A percentile compares a stretch with the other conserved stretches of the same genome.
Evolutionary conservation across 2,329 filamentous ascomycete genomes (phyloP).

Genomic region (Cladosporium sp.): DNA sequence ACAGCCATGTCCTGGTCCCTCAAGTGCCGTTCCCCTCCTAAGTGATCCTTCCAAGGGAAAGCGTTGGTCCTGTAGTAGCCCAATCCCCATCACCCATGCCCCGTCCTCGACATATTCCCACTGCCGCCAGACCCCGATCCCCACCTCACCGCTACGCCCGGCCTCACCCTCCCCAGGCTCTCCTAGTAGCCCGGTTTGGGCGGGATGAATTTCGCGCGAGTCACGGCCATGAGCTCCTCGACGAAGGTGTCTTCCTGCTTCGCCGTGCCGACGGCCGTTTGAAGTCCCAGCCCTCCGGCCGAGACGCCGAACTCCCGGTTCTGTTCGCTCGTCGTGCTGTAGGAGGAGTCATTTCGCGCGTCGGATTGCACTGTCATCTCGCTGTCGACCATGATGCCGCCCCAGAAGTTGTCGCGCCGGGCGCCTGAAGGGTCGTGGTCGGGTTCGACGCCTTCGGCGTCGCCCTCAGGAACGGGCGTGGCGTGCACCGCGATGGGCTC

Average conservation of each 20-base stretch:
- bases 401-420: slow-evolving; percentile 24
- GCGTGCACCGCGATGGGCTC: slow-evolving; percentile 1
- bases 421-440: not conserved
- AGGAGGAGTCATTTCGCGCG: slow-evolving; percentile 21
- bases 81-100: too few relatives aligned
- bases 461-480: not conserved
- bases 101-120: too few relatives aligned
- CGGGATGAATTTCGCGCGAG: slow-evolving; percentile 24
- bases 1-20: too few relatives aligned
- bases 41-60: too few relatives aligned
- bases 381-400: slow-evolving; percentile 32
- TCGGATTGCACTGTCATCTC: slow-evolving; percentile 30
- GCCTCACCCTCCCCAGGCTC: not conserved
- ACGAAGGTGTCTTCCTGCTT: slow-evolving; percentile 38
- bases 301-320: slow-evolving; percentile 22
- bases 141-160: not conserved
- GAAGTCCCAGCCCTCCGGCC: slow-evolving; percentile 17
- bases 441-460: not conserved
- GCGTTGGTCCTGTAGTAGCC: too few relatives aligned
- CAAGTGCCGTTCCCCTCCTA: too few relatives aligned
- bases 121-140: not conserved
- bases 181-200: slow-evolving; percentile 12
- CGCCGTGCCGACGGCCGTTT: slow-evolving; percentile 26
- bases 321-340: slow-evolving; percentile 5
- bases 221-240: slow-evolving; percentile 31